phyloP scores from a whole-genome alignment of 352 stramenopile genomes.

The Phytopythium vexans region DNA sequence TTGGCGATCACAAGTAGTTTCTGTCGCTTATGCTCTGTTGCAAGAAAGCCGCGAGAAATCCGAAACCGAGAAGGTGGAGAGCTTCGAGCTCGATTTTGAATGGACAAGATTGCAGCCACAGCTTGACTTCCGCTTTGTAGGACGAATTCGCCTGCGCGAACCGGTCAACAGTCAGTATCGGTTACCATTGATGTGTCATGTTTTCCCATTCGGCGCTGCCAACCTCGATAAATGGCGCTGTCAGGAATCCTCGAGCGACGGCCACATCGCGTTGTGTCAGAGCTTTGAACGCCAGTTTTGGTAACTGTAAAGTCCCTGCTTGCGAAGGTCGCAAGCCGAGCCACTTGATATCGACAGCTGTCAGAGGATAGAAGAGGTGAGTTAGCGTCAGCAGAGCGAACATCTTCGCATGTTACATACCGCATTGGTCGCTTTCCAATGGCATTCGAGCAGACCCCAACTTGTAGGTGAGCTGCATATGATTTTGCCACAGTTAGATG shows the following conservation, averaged over 20 bases:
- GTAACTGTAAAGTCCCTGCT: constrained; percentile 42
- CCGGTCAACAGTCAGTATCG: constrained; percentile 4
- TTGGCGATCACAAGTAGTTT: constrained; percentile 28
- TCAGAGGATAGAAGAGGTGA: constrained; percentile 1
- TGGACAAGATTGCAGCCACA: constrained; percentile 47
- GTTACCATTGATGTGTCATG: not conserved
- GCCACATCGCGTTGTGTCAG: constrained; percentile 54
- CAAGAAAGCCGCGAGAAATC: constrained; percentile 62
- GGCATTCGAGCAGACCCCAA: constrained; percentile 85
- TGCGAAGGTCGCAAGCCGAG: constrained; percentile 89
- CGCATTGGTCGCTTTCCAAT: constrained; percentile 57
- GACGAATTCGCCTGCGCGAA: constrained; percentile 36
- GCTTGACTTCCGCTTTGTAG: constrained; percentile 52
- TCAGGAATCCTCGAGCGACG: constrained; percentile 36
- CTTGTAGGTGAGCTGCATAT: constrained; percentile 83
- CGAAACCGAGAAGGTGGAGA: constrained; percentile 74
- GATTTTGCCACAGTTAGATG: too few relatives aligned
- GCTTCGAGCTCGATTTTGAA: constrained; percentile 84
- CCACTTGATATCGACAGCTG: constrained; percentile 88
- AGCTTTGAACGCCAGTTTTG: constrained; percentile 46
- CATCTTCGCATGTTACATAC: constrained; percentile 15
- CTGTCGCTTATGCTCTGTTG: constrained; percentile 35
- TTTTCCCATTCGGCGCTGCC: not conserved
- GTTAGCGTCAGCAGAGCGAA: not conserved
- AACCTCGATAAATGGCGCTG: constrained; percentile 66